phyloP scores from a whole-genome alignment of 768 basidiomycete species.

The Pleurotus tuoliensis region DNA sequence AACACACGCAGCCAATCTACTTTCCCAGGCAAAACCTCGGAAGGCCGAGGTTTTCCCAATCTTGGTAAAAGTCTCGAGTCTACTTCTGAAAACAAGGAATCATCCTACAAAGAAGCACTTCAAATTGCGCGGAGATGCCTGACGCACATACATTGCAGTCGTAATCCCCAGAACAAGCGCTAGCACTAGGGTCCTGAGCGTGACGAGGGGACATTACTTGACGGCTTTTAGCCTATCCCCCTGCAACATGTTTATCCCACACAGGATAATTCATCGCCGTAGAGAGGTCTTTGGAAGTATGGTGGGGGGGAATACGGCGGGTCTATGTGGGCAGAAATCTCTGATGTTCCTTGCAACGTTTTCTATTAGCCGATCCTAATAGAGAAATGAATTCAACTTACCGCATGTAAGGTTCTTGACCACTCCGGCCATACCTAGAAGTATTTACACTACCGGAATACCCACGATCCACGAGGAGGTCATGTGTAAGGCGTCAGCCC shows the following conservation, averaged over 20 bases:
- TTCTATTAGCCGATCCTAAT: not conserved
- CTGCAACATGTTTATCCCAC: not conserved
- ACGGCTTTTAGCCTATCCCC: not conserved
- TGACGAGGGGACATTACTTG: not conserved
- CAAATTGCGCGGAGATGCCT: not conserved
- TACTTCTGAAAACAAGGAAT: not conserved
- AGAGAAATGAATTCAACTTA: not conserved
- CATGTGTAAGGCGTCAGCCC: no score
- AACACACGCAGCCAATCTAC: not conserved
- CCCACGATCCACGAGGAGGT: not conserved
- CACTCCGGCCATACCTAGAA: not conserved
- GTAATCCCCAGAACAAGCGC: not conserved
- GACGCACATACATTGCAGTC: not conserved
- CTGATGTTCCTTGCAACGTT: not conserved
- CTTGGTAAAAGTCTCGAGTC: conserved; percentile 6
- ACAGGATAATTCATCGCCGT: not conserved
- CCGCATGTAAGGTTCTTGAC: conserved; percentile 3
- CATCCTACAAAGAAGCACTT: not conserved
- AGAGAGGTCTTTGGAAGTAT: not conserved
- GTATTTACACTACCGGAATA: not conserved
- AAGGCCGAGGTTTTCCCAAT: conserved; percentile 25
- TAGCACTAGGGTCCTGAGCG: not conserved
- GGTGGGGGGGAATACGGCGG: no score
- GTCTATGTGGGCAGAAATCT: no score
- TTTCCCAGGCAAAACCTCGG: conserved; percentile 23